Evolutionary conservation across 345 rosid genomes (phyloP), one percentile per base, ranked within the genome.

Genomic region (Raphanus raphanistrum): DNA sequence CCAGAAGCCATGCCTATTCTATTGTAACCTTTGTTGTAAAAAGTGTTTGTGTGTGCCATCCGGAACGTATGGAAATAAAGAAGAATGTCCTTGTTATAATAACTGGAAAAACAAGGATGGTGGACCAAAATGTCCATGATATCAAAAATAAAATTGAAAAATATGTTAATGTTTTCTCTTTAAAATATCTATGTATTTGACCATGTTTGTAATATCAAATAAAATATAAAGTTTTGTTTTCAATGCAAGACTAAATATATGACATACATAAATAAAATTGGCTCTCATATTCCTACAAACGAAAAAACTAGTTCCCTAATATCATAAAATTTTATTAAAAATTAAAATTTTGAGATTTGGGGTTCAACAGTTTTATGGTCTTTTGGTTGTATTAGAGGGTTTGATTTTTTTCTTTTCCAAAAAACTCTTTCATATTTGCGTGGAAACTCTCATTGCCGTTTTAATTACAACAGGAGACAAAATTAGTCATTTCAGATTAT

Each of bases 31-130:
- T 0, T 85, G 86, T 75, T 85, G 87, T 66, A n/a, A 1, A 0
- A 79, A 61, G 73, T 85, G 81, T 76, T 68, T 84, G 15, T 84
- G 85, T 21, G 84, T 84, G 8, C 88, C 88, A 0, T 78, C 85
- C 0, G 87, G 87, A 27, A 79, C 81, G 1, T 86, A 82, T 64
- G 85, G 88, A n/a, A 63, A 82, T 73, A 84, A 82, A 75, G 84
- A 84, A 55, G 89, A 80, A 52, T 78, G 89, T 6, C 74, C 82
- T 63, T 82, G 89, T 17, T 82, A 84, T 4, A 15, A 71, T 10
- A 71, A 82, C 16, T 71, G 70, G 87, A 80, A 1, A 41, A 82
- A 81, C 31, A 25, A 82, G 15, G 17, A 62, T 57, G 85, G 85
- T 21, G 29, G 25, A 45, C 85, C 87, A 21, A 86, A 82, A 73